Base-by-base conservation (phyloP, 2,329 filamentous ascomycete species). In the Colletotrichum viniferum region DNA sequence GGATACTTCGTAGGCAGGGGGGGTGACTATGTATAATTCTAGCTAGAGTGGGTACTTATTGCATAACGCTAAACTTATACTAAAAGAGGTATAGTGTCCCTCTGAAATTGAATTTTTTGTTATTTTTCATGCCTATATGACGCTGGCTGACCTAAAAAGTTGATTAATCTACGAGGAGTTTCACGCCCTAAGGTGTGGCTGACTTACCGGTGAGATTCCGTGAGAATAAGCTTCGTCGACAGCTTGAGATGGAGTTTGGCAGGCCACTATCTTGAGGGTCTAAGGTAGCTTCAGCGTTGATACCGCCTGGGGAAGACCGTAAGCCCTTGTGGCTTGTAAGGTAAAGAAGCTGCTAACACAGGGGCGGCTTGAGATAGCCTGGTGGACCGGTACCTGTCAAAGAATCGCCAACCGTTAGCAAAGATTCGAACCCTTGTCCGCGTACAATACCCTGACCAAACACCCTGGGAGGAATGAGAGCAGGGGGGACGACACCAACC, bases 371-470 rank as follows among this genome's bases (percentile, higher is more conserved):
- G 61, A 55, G 58, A 55, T 76, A 69, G 71, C 55, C 55, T 68
- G 65, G 71, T 76, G 64, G 66, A 77, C 62, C 75, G 77, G 60
- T 71, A 65, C 63, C 72, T 77, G 75, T 77, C 72, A 77, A 75
- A 73, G 55, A 71, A 70, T 68, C 48, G 28, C 69, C 69, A 61
- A 58, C 63, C 55, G 74, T 77, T 70, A 75, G 74, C 74, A 71
- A 61, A 61, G 18, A 26, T 55, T 10, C 32, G 3, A 61, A 63
- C 52, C 71, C 71, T 68, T 61, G 73, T 43, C 28, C 14, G 26
- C 52, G 28, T 26, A 26, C 52, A 36, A 62, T 56, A 66, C 66
- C 73, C 69, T 73, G 43, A 34, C 26, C 34, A 13, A 48, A 38
- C 6, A 72, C 34, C 62, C 61, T 65, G 28, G 48, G 60, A 63